Evolutionary conservation across 2,329 filamentous ascomycete genomes (phyloP), one percentile per base, ranked within the genome.

Genomic region (Fusarium chaquense): DNA sequence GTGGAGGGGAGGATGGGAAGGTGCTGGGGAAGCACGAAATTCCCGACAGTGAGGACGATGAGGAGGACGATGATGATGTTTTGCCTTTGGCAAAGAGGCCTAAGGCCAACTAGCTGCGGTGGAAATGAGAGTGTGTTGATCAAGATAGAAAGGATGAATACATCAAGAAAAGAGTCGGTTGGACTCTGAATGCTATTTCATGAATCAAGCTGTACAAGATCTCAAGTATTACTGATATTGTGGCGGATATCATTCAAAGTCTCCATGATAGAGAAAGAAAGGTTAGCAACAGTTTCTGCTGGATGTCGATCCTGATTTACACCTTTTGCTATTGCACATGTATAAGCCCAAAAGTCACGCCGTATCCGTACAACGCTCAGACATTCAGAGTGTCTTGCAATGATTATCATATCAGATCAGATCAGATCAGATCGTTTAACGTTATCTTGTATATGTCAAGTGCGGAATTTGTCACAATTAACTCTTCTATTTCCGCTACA

Each of bases 301-400:
- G 73, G 56, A 49, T 78, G 0, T n/a, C 67, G 10, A 73, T 76
- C 20, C 12, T 70, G 75, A 3, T 79, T 79, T n/a, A 55, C 73
- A 4, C 83, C 83, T 0, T 44, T 79, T 0, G 73, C 77, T 20
- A 51, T 85, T 3, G 76, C 77, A 3, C 79, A 78, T 20, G 20
- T 43, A 26, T 26, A 4, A 41, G 15, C 16, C 16, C 15, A 26
- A 26, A 28, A 45, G 11, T 16, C 43, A 45, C 18, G 30, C 43
- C 26, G 16, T 26, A 26, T 20, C 20, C 24, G 24, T 45, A 28
- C 6, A 4, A 45, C 26, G 7, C 26, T 30, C 16, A 30, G 43
- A 30, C 26, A 30, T 20, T n/a, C 26, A n/a, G 1, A 30, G 18
- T n/a, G 18, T 18, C 6, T 30, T 30, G 11, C 6, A 45, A 20